phyloP scores from a whole-genome alignment of 2,329 filamentous ascomycete species.

The Aspergillus ruber region DNA sequence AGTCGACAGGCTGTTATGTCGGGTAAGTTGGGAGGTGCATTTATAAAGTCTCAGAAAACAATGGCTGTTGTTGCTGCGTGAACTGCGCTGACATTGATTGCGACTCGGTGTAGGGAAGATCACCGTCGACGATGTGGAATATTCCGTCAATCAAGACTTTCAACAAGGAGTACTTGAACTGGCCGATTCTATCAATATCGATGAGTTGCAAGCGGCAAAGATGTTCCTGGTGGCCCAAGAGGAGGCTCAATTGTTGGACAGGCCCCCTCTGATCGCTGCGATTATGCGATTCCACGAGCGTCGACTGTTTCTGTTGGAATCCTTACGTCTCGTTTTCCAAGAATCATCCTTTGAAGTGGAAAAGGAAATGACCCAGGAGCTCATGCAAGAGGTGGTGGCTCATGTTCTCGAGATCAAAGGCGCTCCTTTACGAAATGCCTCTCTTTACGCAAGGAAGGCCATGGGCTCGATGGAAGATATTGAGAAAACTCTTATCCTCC shows the following conservation, averaged over 20 bases:
- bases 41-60: not conserved
- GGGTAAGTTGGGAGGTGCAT: slow-evolving; percentile 44
- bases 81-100: slow-evolving; percentile 12
- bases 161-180: slow-evolving; percentile 74
- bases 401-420: slow-evolving; percentile 54
- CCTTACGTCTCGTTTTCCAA: slow-evolving; percentile 71
- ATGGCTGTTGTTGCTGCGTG: not conserved
- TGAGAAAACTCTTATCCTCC: slow-evolving; percentile 66
- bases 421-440: slow-evolving; percentile 43
- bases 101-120: slow-evolving; percentile 59
- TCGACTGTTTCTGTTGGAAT: slow-evolving; percentile 75
- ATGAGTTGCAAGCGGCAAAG: slow-evolving; percentile 77
- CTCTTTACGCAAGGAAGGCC: slow-evolving; percentile 66
- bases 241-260: slow-evolving; percentile 62
- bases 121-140: slow-evolving; percentile 64
- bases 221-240: slow-evolving; percentile 68
- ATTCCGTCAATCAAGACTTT: slow-evolving; percentile 78
- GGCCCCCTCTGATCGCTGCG: slow-evolving; percentile 67
- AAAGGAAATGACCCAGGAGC: slow-evolving; percentile 46
- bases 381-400: slow-evolving; percentile 51
- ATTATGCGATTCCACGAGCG: slow-evolving; percentile 85
- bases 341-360: slow-evolving; percentile 56
- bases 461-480: slow-evolving; percentile 69
- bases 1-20: slow-evolving; percentile 66
- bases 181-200: slow-evolving; percentile 80